Evolutionary conservation across 2,329 filamentous ascomycete genomes (phyloP).

Genomic region (Aspergillus piperis): DNA sequence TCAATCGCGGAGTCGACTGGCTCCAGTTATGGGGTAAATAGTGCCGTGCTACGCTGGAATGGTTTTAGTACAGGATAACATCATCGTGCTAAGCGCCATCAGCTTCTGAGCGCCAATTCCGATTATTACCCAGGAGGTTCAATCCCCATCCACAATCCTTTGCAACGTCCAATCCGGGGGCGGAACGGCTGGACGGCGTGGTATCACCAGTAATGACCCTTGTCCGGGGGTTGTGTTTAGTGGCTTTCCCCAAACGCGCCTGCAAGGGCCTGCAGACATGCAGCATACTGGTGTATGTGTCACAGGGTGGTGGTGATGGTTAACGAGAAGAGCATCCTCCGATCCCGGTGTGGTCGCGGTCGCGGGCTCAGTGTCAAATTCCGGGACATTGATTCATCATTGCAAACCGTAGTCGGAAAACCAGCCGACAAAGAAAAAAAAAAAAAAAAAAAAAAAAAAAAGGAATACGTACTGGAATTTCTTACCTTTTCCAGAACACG

Average conservation of each 20-base stretch:
- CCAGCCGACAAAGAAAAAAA: conserved; percentile 7
- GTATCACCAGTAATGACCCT: conserved; percentile 11
- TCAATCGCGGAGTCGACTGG: background rate
- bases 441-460: background rate
- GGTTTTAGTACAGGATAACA: background rate
- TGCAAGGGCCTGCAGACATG: conserved; percentile 19
- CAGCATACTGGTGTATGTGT: conserved; percentile 15
- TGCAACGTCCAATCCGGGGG: conserved; percentile 10
- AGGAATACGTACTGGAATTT: background rate
- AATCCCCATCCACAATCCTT: background rate
- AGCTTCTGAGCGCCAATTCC: background rate
- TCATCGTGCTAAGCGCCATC: background rate
- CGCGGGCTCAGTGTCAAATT: background rate
- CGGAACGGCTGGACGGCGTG: conserved; percentile 6
- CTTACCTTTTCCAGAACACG: conserved; percentile 15
- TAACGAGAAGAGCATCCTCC: background rate
- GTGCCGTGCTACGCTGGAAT: background rate
- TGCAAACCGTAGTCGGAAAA: background rate
- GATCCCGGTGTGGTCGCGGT: background rate
- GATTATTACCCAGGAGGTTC: background rate
- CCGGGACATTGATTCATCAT: background rate
- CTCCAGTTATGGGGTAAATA: background rate
- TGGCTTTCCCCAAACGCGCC: conserved; percentile 5
- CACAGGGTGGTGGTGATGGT: conserved; percentile 4
- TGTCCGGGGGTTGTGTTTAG: background rate